These are phyloP conservation scores for Asterella californica DNA, from an alignment of 225 moss, liverwort and hornwort species.

Conservation along the genomic window DNA sequence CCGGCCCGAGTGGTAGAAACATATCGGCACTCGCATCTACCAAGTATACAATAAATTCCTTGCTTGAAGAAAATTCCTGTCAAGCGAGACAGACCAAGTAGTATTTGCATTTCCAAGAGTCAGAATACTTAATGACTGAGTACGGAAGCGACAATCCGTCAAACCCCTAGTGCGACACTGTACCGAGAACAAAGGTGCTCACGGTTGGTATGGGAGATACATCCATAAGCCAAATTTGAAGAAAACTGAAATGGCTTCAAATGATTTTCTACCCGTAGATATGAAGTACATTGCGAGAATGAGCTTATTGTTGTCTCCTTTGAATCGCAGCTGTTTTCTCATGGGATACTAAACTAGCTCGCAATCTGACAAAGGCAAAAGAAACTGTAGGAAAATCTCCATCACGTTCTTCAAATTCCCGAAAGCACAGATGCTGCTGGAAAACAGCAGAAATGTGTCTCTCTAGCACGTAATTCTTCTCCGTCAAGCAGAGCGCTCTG, in stretches of 20 bases:
- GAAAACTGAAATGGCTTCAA: no score
- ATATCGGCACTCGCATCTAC: slow-evolving; percentile 89
- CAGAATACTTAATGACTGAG: not conserved
- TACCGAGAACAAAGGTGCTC: not conserved
- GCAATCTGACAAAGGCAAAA: no score
- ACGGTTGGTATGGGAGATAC: no score
- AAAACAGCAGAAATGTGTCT: not conserved
- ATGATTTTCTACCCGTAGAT: no score
- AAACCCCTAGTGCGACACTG: not conserved
- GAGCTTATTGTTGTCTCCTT: no score
- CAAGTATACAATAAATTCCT: slow-evolving; percentile 77
- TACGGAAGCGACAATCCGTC: not conserved
- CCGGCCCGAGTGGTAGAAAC: slow-evolving; percentile 61
- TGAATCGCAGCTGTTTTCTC: no score
- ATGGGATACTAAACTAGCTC: no score
- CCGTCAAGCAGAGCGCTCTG: not conserved
- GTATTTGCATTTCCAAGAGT: not conserved
- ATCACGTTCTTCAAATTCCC: not conserved
- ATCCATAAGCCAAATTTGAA: no score
- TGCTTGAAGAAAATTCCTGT: slow-evolving; percentile 76
- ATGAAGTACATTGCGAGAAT: no score
- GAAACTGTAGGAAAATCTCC: not conserved
- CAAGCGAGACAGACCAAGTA: not conserved
- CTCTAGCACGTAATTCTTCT: not conserved
- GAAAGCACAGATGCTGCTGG: not conserved